Evolutionary conservation across 2,329 filamentous ascomycete species (phyloP).

Genomic region (Hymenoscyphus scutula): DNA sequence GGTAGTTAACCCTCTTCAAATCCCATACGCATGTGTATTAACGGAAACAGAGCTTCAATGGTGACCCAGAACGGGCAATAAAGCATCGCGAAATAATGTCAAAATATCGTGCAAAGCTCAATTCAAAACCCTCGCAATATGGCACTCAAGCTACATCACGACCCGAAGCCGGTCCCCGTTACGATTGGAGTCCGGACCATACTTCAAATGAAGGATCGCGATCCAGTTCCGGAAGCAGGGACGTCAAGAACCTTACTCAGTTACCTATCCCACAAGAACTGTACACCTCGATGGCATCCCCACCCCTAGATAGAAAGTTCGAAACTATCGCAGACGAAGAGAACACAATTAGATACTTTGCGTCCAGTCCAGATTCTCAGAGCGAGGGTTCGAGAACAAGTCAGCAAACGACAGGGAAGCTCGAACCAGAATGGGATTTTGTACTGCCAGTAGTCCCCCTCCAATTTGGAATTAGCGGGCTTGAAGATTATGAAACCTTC

Average conservation of each 20-base stretch:
- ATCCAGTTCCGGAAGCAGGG: neutral
- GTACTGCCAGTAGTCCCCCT: slow-evolving; percentile 13
- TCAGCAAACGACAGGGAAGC: neutral
- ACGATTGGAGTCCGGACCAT: neutral
- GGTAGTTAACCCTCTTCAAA: neutral
- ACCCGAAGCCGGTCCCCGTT: too few relatives aligned
- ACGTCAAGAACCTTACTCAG: neutral
- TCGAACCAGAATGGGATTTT: slow-evolving; percentile 15
- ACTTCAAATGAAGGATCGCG: neutral
- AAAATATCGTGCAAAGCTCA: neutral
- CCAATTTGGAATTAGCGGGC: neutral
- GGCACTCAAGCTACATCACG: neutral
- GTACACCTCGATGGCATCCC: neutral
- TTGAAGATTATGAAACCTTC: slow-evolving; percentile 6
- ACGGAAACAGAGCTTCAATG: neutral
- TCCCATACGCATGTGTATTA: neutral
- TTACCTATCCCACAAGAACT: neutral
- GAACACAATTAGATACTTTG: neutral
- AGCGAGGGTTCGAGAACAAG: neutral
- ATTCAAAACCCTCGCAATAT: neutral
- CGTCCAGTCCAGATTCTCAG: too few relatives aligned
- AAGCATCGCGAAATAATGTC: neutral
- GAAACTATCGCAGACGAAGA: neutral
- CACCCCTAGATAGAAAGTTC: neutral
- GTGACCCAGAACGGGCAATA: neutral